A percentile compares a stretch with the other conserved stretches of the same genome.
Conservation (phyloP, 305 asterid genomes). For the Caryopteris hybrid region DNA sequence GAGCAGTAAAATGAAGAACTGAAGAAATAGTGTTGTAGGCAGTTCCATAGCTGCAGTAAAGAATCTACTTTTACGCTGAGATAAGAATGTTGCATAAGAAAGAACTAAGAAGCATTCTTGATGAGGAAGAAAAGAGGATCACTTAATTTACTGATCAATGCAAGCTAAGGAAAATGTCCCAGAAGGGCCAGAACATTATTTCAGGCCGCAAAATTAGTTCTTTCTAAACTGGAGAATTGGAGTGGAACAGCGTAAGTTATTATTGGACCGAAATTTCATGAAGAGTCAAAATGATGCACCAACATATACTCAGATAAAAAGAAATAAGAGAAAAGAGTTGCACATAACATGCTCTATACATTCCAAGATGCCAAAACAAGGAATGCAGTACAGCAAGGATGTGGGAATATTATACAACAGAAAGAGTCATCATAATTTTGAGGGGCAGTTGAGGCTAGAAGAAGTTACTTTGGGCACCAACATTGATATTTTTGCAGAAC, state of each 20-base stretch:
- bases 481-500: neutral
- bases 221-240: neutral
- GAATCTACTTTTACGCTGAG: neutral
- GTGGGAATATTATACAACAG: no score
- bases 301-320: neutral
- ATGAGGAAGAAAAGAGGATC: neutral
- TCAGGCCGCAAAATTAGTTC: neutral
- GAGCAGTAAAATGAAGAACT: neutral
- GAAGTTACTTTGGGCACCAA: neutral
- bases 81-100: neutral
- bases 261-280: no score
- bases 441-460: neutral
- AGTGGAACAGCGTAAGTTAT: neutral
- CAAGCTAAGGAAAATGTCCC: neutral
- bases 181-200: neutral
- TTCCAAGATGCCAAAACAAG: neutral
- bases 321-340: neutral
- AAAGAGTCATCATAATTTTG: neutral
- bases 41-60: neutral
- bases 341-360: neutral
- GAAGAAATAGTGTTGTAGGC: neutral
- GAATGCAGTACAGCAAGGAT: neutral
- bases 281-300: no score
- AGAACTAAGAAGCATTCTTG: neutral
- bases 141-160: neutral